Base-by-base conservation (phyloP, 2,329 filamentous ascomycete genomes). In the Hypoxylon sp. region DNA sequence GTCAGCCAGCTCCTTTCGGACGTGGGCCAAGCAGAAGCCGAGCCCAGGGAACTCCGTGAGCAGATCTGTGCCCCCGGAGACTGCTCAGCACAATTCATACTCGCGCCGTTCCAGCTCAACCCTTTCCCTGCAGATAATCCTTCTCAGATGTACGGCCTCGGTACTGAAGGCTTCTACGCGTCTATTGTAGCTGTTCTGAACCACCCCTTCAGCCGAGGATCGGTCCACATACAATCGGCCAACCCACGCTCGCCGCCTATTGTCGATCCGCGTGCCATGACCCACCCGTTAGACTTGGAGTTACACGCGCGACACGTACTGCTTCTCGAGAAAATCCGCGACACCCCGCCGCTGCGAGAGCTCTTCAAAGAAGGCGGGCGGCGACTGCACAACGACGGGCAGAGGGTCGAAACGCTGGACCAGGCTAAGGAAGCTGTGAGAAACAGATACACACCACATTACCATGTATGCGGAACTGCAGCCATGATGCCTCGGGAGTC, bases 401-500 rank as follows among this genome's bases (percentile, higher is more conserved):
- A 55, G 1, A 55, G 61, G 11, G 63, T 73, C 5, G 55, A 73
- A 8, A 67, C 70, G 16, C 69, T 74, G 8, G 63, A 63, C 5
- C 58, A 72, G n/a, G 70, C 74, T 0, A 74, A 55, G 37, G 41
- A 64, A 25, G 41, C 11, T 5, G 61, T 64, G 9, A 64, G 45
- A 34, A 48, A 58, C 6, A n/a, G 52, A 32, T 61, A 54, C 32
- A 58, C 56, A 1, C 67, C 25, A 1, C 65, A 74, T 47, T 70
- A 74, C 23, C 72, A 74, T 16, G 65, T 69, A 2, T 70, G 66
- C 29, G 73, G 70, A 2, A 75, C 74, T 3, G 71, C 74, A 19
- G 72, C 75, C 2, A 77, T 78, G 77, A 71, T 77, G 70, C 74
- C 74, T 1, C 56, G 64, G 21, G 70, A 75, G 19, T 63, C 73